phyloP scores from a whole-genome alignment of 441 rosid species.

The Gossypium lobatum region DNA sequence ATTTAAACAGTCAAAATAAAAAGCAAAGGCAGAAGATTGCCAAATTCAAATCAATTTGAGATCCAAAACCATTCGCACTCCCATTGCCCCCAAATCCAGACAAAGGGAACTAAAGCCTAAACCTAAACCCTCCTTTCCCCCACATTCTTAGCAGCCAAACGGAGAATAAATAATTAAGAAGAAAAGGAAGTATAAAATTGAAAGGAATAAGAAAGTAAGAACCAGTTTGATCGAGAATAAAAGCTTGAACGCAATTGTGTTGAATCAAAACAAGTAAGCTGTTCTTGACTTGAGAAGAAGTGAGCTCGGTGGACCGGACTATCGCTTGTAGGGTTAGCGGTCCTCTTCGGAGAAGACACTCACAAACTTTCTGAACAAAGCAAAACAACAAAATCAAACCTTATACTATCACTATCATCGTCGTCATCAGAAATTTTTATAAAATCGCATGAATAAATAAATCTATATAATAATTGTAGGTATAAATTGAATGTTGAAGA shows the following conservation, averaged over 20 bases:
- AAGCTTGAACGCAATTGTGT: slow-evolving; percentile 85
- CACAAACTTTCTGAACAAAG: slow-evolving; percentile 65
- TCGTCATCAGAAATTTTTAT: neutral
- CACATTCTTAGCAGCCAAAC: slow-evolving; percentile 1
- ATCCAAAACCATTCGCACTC: neutral
- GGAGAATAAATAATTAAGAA: neutral
- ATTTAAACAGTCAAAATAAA: neutral
- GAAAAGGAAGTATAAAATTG: neutral
- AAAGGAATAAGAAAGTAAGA: neutral
- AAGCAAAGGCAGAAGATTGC: neutral
- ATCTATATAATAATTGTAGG: neutral
- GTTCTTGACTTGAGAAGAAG: slow-evolving; percentile 47
- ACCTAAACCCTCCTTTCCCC: neutral
- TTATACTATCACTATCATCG: neutral
- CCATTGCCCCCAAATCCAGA: neutral
- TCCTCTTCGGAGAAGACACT: slow-evolving; percentile 71
- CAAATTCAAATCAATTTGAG: neutral
- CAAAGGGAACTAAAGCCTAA: neutral
- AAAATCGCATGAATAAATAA: neutral
- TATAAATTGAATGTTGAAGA: neutral
- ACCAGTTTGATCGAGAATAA: slow-evolving; percentile 46
- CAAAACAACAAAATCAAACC: neutral
- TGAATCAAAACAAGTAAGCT: slow-evolving; percentile 68
- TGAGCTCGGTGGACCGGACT: slow-evolving; percentile 39
- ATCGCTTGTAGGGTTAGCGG: slow-evolving; percentile 45